Evolutionary conservation across 2,329 filamentous ascomycete genomes (phyloP), one percentile per base, ranked within the genome.

Genomic region (Lasiodiplodia hormozganensis): DNA sequence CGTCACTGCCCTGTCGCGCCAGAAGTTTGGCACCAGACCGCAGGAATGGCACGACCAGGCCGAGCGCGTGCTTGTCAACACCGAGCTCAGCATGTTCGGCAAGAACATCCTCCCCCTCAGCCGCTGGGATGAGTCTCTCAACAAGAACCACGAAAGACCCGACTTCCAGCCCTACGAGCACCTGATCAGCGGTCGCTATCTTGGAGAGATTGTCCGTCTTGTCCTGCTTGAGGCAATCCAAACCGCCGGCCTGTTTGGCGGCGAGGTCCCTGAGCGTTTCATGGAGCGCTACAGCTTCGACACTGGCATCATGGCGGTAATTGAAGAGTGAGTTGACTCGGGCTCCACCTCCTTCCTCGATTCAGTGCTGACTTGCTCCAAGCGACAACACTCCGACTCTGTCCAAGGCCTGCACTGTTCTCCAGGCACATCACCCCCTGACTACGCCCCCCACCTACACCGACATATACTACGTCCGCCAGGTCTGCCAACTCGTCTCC

Each of bases 121-220:
- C 6, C 81, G 85, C 16, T 90, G 88, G 88, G 88, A 90, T 71
- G 86, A 89, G 8, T 73, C 83, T 36, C 80, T 90, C 60, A 90
- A 90, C 75, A 76, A 79, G 34, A 82, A 82, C 6, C 88, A 90
- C 72, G 73, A 84, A 18, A 80, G 84, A 11, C 88, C 88, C 0
- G 86, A 89, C 76, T 90, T 89, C 71, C 88, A 90, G 72, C 88
- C 88, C 0, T 82, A 90, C 69, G 88, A 90, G 73, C 88, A 89
- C 73, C 85, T 90, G 79, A 85, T 88, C 70, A 87, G 87, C 12
- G 88, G 88, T 21, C 85, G 87, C 18, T 90, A 90, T 73, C 79
- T 90, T 1, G 88, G 88, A 25, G 88, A 90, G 72, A 86, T 90
- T 62, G 84, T 88, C 6, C 84, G 88, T 16, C 77, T 90, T 34